Conservation (phyloP, 2,329 filamentous ascomycete genomes). For the Parastagonospora nodorum region DNA sequence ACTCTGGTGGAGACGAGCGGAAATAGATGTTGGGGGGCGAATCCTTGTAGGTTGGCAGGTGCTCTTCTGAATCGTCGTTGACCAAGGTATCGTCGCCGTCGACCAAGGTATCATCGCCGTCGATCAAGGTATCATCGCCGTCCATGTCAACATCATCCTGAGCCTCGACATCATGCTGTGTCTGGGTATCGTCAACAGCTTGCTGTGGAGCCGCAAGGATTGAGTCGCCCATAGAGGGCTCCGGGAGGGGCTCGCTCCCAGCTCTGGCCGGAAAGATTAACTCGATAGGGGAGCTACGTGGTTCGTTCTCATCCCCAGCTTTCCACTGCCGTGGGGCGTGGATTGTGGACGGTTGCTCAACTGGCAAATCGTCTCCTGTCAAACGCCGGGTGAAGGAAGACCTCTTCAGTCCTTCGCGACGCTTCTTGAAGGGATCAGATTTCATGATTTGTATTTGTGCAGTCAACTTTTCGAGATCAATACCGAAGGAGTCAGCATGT, state of each 20-base stretch:
- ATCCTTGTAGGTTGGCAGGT: not conserved
- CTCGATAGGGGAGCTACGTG: too few species aligned
- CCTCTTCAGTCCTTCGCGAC: slow-evolving; percentile 8
- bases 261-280: too few species aligned
- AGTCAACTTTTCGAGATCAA: slow-evolving; percentile 36
- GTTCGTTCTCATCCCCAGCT: too few species aligned
- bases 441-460: slow-evolving; percentile 33
- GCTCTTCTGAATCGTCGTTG: slow-evolving; percentile 3
- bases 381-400: slow-evolving; percentile 34
- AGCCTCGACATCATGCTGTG: not conserved
- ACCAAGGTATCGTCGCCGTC: slow-evolving; percentile 9
- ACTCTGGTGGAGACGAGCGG: slow-evolving; percentile 28
- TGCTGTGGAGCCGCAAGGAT: slow-evolving; percentile 7
- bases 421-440: slow-evolving; percentile 35
- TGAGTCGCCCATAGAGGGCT: slow-evolving; percentile 1
- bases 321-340: not conserved
- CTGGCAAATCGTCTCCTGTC: slow-evolving; percentile 19
- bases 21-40: slow-evolving; percentile 15
- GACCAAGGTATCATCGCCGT: not conserved
- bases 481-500: slow-evolving; percentile 32
- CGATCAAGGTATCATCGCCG: not conserved
- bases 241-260: too few species aligned
- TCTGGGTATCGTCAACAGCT: slow-evolving; percentile 9
- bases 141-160: slow-evolving; percentile 12
- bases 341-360: not conserved